phyloP scores from a whole-genome alignment of 2,329 filamentous ascomycete species.

The Ambrosiella beaveri region DNA sequence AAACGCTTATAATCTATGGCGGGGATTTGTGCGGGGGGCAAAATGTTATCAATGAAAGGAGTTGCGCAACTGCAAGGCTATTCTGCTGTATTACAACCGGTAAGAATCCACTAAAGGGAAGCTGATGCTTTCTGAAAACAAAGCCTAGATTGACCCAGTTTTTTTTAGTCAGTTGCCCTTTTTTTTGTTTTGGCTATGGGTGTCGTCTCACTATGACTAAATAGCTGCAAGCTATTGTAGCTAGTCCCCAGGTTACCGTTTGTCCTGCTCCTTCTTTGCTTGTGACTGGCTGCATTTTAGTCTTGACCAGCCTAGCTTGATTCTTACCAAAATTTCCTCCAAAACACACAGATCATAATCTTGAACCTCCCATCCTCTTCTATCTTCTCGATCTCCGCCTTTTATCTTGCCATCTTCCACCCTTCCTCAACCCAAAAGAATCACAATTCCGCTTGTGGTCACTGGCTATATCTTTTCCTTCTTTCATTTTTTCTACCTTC shows the following conservation, averaged over 20 bases:
- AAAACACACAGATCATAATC: constrained; percentile 1
- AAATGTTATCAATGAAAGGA: too few species aligned
- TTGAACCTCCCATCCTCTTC: constrained; percentile 1
- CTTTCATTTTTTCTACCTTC: not conserved
- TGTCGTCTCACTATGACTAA: too few species aligned
- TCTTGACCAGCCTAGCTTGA: not conserved
- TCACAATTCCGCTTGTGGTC: not conserved
- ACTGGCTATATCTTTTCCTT: not conserved
- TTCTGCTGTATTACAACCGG: too few species aligned
- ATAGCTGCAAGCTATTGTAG: not conserved
- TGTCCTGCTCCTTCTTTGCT: not conserved
- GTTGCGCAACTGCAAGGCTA: too few species aligned
- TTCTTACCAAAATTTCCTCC: constrained; percentile 11
- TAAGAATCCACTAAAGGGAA: too few species aligned
- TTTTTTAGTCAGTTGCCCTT: too few species aligned
- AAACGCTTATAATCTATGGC: too few species aligned
- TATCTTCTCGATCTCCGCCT: constrained; percentile 1
- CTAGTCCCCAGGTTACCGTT: not conserved
- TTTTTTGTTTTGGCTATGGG: too few species aligned
- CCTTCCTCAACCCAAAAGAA: not conserved
- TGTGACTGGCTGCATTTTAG: not conserved
- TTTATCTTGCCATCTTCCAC: not conserved
- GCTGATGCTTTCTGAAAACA: too few species aligned
- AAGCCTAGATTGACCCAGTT: too few species aligned
- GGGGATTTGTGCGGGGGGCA: too few species aligned